Conservation (phyloP, 2,329 filamentous ascomycete species). For the Huntiella savannae region DNA sequence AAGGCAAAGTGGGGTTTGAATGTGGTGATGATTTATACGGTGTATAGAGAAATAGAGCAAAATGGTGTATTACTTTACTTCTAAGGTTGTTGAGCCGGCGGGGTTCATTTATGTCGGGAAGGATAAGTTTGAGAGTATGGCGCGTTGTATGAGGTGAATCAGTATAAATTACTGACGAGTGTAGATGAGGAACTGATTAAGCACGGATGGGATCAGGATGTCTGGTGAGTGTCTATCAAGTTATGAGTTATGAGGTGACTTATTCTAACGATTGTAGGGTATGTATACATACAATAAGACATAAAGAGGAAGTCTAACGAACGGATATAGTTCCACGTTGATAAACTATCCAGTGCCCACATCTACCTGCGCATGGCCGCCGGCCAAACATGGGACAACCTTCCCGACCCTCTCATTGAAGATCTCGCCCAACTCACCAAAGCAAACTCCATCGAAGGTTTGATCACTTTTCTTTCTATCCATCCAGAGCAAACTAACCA, state of each 20-base stretch:
- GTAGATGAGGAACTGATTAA: slow-evolving; percentile 96
- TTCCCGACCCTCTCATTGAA: slow-evolving; percentile 53
- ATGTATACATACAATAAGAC: not conserved
- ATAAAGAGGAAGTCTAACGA: not conserved
- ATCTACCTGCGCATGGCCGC: slow-evolving; percentile 78
- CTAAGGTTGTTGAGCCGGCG: slow-evolving; percentile 59
- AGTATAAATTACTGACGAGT: not conserved
- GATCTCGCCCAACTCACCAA: slow-evolving; percentile 97
- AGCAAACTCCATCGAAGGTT: slow-evolving; percentile 93
- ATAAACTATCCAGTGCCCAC: slow-evolving; percentile 92
- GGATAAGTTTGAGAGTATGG: slow-evolving; percentile 93
- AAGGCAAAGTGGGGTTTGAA: not conserved
- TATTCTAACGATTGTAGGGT: not conserved
- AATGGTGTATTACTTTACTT: slow-evolving; percentile 96
- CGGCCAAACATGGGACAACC: slow-evolving; percentile 64
- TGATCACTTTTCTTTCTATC: not conserved
- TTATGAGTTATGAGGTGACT: not conserved
- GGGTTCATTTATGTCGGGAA: slow-evolving; percentile 94
- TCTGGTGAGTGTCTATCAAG: slow-evolving; percentile 44
- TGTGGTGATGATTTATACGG: not conserved
- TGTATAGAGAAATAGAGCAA: slow-evolving; percentile 11
- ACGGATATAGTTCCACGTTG: slow-evolving; percentile 62
- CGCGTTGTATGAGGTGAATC: slow-evolving; percentile 4
- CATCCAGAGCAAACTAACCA: not conserved
- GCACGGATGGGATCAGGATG: slow-evolving; percentile 82